phyloP scores from a whole-genome alignment of 1,139 yeast species.

The Suhomyces chickasaworum region DNA sequence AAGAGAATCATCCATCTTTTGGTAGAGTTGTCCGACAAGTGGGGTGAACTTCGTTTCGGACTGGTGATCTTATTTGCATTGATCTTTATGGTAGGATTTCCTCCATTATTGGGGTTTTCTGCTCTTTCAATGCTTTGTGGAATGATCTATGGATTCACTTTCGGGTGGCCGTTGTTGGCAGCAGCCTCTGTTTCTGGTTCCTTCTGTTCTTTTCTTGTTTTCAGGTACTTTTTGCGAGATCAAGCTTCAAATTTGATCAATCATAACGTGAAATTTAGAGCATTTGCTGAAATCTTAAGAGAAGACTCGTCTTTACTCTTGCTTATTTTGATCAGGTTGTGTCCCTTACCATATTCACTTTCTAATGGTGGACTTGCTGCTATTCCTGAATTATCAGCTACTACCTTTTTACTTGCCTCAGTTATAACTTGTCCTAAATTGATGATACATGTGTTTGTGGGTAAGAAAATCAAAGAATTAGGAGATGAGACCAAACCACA shows the following conservation, averaged over 20 bases:
- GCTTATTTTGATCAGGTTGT: slow-evolving; percentile 70
- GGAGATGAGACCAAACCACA: slow-evolving; percentile 59
- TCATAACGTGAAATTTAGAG: slow-evolving; percentile 66
- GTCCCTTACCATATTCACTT: slow-evolving; percentile 91
- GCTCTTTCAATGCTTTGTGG: slow-evolving; percentile 71
- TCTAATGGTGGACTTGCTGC: slow-evolving; percentile 92
- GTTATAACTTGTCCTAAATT: slow-evolving; percentile 79
- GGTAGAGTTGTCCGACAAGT: slow-evolving; percentile 48
- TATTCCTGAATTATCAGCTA: slow-evolving; percentile 67
- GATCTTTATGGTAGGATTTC: slow-evolving; percentile 59
- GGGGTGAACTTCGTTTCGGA: slow-evolving; percentile 52
- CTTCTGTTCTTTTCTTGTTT: slow-evolving; percentile 65
- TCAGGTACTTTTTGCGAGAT: slow-evolving; percentile 58
- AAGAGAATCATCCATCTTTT: slow-evolving; percentile 44
- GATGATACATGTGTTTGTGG: slow-evolving; percentile 75
- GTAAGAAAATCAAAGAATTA: slow-evolving; percentile 70
- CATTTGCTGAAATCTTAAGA: slow-evolving; percentile 69
- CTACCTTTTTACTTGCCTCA: slow-evolving; percentile 71
- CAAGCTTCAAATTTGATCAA: slow-evolving; percentile 54
- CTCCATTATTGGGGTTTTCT: slow-evolving; percentile 86
- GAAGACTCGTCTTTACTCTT: slow-evolving; percentile 67
- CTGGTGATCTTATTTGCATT: slow-evolving; percentile 52
- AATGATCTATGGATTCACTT: slow-evolving; percentile 77
- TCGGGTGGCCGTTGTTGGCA: slow-evolving; percentile 80
- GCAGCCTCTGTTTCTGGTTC: slow-evolving; percentile 74